Base-by-base conservation (phyloP, 495 filamentous ascomycete genomes). In the Clavariopsis aquatica region DNA sequence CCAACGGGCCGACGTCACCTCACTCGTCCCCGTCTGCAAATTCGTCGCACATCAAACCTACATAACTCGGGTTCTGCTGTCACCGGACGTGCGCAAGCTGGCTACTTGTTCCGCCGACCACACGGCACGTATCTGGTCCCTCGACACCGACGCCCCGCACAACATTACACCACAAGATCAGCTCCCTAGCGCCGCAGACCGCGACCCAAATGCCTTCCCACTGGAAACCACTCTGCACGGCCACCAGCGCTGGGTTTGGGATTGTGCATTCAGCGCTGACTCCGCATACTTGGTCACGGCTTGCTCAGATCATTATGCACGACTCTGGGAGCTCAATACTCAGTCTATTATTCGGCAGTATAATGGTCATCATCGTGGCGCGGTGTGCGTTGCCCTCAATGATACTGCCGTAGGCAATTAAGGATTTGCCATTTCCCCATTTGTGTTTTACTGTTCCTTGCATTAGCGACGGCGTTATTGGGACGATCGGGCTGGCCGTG, bases 221-320 rank as follows among this genome's bases (percentile, higher is more conserved):
- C 82, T 96, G 5, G 92, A 98, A 74, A 93, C 91, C 5, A 96
- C 91, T 1, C 83, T 98, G 1, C 86, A 88, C n/a, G 89, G 89
- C 59, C 94, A 98, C 74, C 94, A 98, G 76, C 87, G 94, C 34
- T 98, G 94, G 94, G 94, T 98, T 0, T 98, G 94, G 94, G 94
- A 98, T 76, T 98, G 94, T 73, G 94, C 94, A 2, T 98, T 98
- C 78, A 94, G 90, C 62, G 94, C 95, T 10, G 94, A 98, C 73
- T 93, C 89, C 34, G 94, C 94, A 0, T 98, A 98, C 73, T 79
- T 98, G 1, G 94, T 98, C n/a, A 98, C 95, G 1, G 95, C 95
- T 10, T 98, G 94, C 72, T 92, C 88, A 52, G 94, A 98, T 75
- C 94, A 98, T 75, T 98, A 96, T 75, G 94, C 94, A 0, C 82